A percentile compares a stretch with the other conserved stretches of the same genome.
Evolutionary conservation across 2,329 filamentous ascomycete genomes (phyloP).

Genomic region (Microdochium trichocladiopsis): DNA sequence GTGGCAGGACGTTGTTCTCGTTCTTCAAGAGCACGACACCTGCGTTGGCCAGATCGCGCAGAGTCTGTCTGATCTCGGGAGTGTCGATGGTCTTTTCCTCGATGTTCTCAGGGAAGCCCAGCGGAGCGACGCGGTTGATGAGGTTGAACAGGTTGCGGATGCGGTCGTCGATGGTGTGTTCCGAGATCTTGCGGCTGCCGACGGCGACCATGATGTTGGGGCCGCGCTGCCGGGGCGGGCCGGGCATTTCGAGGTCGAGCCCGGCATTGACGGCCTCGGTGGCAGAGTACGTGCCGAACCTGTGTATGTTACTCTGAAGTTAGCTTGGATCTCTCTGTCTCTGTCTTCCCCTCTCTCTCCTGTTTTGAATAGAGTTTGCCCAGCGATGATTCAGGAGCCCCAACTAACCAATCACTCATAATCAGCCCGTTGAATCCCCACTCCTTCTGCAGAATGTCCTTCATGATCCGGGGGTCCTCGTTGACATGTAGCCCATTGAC

Average conservation of each 20-base stretch:
- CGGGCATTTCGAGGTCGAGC: conserved; percentile 36
- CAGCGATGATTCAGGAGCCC: too few relatives aligned
- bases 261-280: conserved; percentile 28
- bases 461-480: conserved; percentile 47
- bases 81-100: conserved; percentile 49
- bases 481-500: conserved; percentile 57
- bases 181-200: neutral
- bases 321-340: too few relatives aligned
- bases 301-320: too few relatives aligned
- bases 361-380: too few relatives aligned
- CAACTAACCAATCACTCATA: conserved; percentile 33
- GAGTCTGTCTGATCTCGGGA: conserved; percentile 45
- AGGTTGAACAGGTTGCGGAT: neutral
- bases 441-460: conserved; percentile 50
- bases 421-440: conserved; percentile 46
- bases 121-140: neutral
- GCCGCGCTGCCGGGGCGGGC: conserved; percentile 4
- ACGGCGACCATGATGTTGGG: neutral
- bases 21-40: conserved; percentile 72
- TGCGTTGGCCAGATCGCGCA: conserved; percentile 63
- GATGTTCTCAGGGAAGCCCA: conserved; percentile 34
- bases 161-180: neutral
- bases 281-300: conserved; percentile 21
- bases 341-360: too few relatives aligned
- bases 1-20: conserved; percentile 53